Conservation (phyloP, 108 stramenopile genomes). For the Cyclostephanos invisitatus region DNA sequence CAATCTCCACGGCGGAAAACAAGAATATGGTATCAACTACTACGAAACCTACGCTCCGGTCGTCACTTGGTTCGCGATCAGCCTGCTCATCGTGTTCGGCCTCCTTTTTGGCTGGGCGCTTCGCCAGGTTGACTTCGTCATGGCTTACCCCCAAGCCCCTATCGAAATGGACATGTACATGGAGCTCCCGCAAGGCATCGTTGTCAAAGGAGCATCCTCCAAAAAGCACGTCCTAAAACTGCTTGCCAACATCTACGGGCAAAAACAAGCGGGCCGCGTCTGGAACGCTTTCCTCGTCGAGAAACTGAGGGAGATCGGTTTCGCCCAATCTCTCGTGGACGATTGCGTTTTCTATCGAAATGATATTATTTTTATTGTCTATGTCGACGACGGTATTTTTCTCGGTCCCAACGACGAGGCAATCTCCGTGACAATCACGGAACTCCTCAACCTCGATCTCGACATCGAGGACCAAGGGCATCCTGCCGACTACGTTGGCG, state of each 20-base stretch:
- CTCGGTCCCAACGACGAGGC: neutral
- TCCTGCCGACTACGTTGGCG: slow-evolving; percentile 45
- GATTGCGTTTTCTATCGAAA: slow-evolving; percentile 53
- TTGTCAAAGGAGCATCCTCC: neutral
- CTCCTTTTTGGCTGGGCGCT: slow-evolving; percentile 9
- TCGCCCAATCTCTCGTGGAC: slow-evolving; percentile 42
- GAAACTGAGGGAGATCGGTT: slow-evolving; percentile 39
- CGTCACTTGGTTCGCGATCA: slow-evolving; percentile 11
- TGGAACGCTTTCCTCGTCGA: slow-evolving; percentile 34
- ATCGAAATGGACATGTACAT: slow-evolving; percentile 47
- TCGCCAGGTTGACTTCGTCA: slow-evolving; percentile 50
- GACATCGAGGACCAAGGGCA: slow-evolving; percentile 43
- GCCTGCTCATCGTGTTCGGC: slow-evolving; percentile 5
- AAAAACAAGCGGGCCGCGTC: no score
- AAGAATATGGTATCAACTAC: no score
- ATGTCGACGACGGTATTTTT: slow-evolving; percentile 24
- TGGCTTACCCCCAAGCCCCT: slow-evolving; percentile 53
- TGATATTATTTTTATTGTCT: slow-evolving; percentile 38
- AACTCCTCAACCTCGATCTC: slow-evolving; percentile 30
- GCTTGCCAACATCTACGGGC: slow-evolving; percentile 29
- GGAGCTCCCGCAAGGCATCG: slow-evolving; percentile 52
- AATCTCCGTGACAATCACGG: slow-evolving; percentile 6
- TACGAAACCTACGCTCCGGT: slow-evolving; percentile 1
- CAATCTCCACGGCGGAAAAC: slow-evolving; percentile 16
- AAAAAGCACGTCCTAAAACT: slow-evolving; percentile 38